Conservation (phyloP, 768 basidiomycete species). For the Gloeopeniophorella convolvens region DNA sequence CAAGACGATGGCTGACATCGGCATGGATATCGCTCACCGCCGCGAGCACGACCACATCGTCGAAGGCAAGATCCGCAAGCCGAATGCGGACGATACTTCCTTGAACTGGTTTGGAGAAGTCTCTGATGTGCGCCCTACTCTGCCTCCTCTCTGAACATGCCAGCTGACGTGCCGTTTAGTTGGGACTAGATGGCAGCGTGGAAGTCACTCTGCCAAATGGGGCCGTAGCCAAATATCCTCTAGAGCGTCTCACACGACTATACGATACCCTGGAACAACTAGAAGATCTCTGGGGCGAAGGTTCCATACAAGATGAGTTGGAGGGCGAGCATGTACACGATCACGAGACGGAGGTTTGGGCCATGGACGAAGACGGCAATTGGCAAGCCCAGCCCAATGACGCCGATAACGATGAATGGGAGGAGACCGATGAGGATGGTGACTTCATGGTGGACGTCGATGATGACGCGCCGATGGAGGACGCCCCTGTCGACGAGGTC, state of each 20-base stretch:
- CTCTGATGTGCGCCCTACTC: conserved; percentile 43
- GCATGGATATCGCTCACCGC: conserved; percentile 47
- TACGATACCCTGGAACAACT: conserved; percentile 80
- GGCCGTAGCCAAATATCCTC: conserved; percentile 41
- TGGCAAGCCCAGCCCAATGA: conserved; percentile 26
- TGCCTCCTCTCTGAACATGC: neutral
- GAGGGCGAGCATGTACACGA: conserved; percentile 35
- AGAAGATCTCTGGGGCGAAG: conserved; percentile 57
- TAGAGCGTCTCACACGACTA: conserved; percentile 66
- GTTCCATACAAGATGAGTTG: conserved; percentile 29
- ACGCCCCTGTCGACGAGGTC: conserved; percentile 6
- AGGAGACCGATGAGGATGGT: conserved; percentile 29
- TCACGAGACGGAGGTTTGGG: conserved; percentile 34
- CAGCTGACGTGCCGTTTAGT: conserved; percentile 33
- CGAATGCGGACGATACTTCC: conserved; percentile 33
- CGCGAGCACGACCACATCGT: conserved; percentile 30
- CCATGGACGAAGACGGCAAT: conserved; percentile 35
- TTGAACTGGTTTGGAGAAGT: conserved; percentile 88
- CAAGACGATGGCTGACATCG: conserved; percentile 63
- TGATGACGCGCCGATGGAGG: conserved; percentile 25
- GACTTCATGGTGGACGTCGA: conserved; percentile 36
- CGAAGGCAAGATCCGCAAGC: conserved; percentile 40
- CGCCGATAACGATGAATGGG: conserved; percentile 30
- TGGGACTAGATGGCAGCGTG: conserved; percentile 67
- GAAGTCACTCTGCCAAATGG: conserved; percentile 66